phyloP scores from a whole-genome alignment of 192 early-diverging fungal genomes.

The Thamnidium elegans region DNA sequence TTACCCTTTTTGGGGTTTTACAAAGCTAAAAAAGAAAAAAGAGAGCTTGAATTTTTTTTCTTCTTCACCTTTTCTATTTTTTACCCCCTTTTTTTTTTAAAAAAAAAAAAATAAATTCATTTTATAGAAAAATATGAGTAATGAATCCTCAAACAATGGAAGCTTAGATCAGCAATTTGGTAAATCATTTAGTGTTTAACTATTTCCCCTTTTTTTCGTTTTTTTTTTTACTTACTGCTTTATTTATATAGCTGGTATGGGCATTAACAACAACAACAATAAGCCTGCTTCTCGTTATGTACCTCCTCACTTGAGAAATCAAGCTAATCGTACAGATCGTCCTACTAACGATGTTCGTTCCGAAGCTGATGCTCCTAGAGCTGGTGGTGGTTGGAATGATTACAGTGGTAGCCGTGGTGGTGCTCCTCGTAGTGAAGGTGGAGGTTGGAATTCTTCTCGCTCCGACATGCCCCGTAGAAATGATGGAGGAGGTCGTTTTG shows the following conservation, averaged over 20 bases:
- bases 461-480: constrained; percentile 35
- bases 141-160: constrained; percentile 49
- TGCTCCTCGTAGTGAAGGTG: constrained; percentile 4
- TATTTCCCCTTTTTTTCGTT: constrained; percentile 3
- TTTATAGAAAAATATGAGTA: constrained; percentile 33
- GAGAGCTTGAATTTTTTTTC: neutral
- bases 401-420: constrained; percentile 21
- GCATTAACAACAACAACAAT: constrained; percentile 63
- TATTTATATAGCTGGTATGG: constrained; percentile 10
- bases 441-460: constrained; percentile 21
- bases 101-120: constrained; percentile 6
- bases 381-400: constrained; percentile 37
- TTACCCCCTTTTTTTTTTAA: constrained; percentile 1
- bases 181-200: constrained; percentile 34
- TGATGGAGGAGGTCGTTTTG: constrained; percentile 32
- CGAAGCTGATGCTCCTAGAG: neutral
- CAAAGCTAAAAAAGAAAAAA: neutral
- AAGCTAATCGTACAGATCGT: constrained; percentile 16
- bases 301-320: constrained; percentile 65
- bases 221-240: neutral
- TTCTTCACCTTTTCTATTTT: no score
- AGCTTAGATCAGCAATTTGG: constrained; percentile 73
- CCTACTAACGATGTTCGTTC: constrained; percentile 25
- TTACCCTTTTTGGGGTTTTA: neutral
- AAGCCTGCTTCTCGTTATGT: constrained; percentile 54